Evolutionary conservation across 345 rosid genomes (phyloP).

Genomic region (Euphorbia tirucalli): DNA sequence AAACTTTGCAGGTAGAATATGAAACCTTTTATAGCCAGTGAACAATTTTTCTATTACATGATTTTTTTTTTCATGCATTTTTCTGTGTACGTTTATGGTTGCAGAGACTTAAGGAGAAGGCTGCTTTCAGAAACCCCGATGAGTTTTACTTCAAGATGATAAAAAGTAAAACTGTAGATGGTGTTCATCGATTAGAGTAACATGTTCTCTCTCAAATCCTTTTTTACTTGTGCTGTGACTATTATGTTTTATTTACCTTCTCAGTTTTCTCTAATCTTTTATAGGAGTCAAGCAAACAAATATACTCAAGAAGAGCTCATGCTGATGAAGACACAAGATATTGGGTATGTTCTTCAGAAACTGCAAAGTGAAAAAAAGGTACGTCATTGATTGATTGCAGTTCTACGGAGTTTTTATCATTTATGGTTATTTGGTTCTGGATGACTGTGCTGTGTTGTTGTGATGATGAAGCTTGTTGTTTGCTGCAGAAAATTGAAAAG

Average conservation of each 20-base stretch:
- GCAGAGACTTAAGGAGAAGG: conserved; percentile 80
- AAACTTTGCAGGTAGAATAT: conserved; percentile 41
- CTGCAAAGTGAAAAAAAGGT: conserved; percentile 83
- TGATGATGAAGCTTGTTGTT: background rate
- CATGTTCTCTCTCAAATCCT: background rate
- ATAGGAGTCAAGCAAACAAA: conserved; percentile 65
- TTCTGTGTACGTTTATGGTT: background rate
- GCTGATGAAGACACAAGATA: conserved; percentile 91
- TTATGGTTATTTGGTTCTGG: background rate
- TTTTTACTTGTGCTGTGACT: background rate
- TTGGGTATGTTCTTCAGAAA: conserved; percentile 80
- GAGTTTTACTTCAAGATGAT: conserved; percentile 84
- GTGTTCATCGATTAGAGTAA: conserved; percentile 74
- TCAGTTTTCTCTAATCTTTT: background rate
- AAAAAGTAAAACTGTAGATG: conserved; percentile 50
- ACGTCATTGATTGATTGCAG: conserved; percentile 22
- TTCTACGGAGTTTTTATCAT: background rate
- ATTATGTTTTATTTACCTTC: background rate
- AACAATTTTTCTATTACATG: background rate
- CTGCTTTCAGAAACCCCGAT: conserved; percentile 78
- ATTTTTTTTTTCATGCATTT: conserved; percentile 1
- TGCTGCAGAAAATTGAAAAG: conserved; percentile 78
- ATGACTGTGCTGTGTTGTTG: too few relatives aligned
- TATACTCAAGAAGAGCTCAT: conserved; percentile 75
- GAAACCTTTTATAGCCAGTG: background rate